Conservation (phyloP, 768 basidiomycete species). For the Lentinula lateritia region DNA sequence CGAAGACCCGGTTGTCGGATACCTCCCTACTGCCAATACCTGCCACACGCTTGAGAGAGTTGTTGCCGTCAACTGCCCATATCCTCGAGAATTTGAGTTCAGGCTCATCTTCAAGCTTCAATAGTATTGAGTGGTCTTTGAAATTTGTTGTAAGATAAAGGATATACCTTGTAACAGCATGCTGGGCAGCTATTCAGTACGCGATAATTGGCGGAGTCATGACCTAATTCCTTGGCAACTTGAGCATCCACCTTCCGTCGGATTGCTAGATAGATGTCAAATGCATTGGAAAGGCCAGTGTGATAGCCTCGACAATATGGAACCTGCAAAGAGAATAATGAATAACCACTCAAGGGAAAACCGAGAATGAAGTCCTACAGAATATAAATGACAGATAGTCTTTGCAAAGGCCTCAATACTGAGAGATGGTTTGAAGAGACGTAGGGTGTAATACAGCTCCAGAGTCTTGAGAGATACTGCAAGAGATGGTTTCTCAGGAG, state of each 20-base stretch:
- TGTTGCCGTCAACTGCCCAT: too few relatives aligned
- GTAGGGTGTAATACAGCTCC: too few relatives aligned
- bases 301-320: too few relatives aligned
- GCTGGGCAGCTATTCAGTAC: constrained; percentile 12
- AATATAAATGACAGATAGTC: too few relatives aligned
- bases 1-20: constrained; percentile 8
- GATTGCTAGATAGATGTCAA: constrained; percentile 22
- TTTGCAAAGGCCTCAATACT: too few relatives aligned
- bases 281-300: constrained; percentile 17
- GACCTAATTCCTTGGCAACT: constrained; percentile 6
- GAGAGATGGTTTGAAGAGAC: too few relatives aligned
- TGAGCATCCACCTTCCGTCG: constrained; percentile 4
- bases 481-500: neutral
- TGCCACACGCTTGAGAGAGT: too few relatives aligned
- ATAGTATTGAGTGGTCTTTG: neutral
- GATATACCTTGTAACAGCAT: neutral
- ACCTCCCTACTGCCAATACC: constrained; percentile 3
- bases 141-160: neutral
- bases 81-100: neutral
- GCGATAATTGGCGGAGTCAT: constrained; percentile 15
- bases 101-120: neutral
- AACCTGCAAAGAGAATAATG: too few relatives aligned
- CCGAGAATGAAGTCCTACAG: too few relatives aligned
- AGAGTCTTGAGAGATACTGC: too few relatives aligned
- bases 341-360: too few relatives aligned